Evolutionary conservation across 306 rosid species (phyloP).

Genomic region (Chamaecrista fasciculata): DNA sequence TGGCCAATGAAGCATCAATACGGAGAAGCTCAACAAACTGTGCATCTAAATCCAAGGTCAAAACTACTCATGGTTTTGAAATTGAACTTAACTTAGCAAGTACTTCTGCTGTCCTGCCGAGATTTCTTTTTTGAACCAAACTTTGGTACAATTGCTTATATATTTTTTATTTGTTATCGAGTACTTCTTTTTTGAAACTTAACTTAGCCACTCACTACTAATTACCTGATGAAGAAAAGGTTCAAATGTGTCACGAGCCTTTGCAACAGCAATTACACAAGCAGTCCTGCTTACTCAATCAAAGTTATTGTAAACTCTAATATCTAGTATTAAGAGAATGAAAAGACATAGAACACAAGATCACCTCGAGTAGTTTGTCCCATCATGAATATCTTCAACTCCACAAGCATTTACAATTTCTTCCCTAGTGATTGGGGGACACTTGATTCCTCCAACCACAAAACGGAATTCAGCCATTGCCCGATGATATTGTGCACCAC

Average conservation of each 20-base stretch:
- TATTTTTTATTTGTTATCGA: too few relatives aligned
- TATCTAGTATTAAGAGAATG: not conserved
- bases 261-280: conserved; percentile 96
- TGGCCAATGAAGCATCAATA: not conserved
- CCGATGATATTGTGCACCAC: conserved; percentile 98
- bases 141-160: too few relatives aligned
- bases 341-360: conserved; percentile 11
- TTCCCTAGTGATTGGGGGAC: conserved; percentile 96
- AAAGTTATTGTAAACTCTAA: conserved; percentile 9
- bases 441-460: conserved; percentile 94
- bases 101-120: too few relatives aligned
- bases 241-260: conserved; percentile 94
- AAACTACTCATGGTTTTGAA: not conserved
- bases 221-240: conserved; percentile 94
- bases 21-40: not conserved
- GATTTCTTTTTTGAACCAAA: not conserved
- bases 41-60: not conserved
- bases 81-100: not conserved
- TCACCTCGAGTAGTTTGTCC: conserved; percentile 96
- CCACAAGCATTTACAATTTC: conserved; percentile 99
- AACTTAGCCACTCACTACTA: too few relatives aligned
- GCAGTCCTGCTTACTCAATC: conserved; percentile 69
- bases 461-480: conserved; percentile 99
- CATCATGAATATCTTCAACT: conserved; percentile 97
- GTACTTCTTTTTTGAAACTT: too few relatives aligned